Conservation (phyloP, 1,139 yeast species). For the Blastobotrys capitulatus region DNA sequence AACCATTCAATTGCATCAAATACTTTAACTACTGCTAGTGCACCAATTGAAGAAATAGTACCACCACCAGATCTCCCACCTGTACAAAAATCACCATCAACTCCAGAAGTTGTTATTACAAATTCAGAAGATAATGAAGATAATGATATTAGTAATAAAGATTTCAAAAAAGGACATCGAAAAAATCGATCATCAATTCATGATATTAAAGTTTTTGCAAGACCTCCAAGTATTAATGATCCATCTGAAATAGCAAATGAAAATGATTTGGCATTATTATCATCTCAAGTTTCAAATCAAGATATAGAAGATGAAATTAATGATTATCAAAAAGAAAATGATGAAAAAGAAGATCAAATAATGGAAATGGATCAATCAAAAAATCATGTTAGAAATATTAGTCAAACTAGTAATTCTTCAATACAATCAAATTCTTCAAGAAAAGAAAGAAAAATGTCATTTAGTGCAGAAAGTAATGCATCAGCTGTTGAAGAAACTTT, state of each 20-base stretch:
- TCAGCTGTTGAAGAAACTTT: conserved; percentile 55
- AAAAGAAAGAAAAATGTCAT: conserved; percentile 10
- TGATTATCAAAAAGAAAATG: neutral
- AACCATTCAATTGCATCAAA: neutral
- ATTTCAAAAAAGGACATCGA: conserved; percentile 12
- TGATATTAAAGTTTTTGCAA: conserved; percentile 14
- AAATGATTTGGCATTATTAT: conserved; percentile 5
- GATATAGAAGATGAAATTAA: conserved; percentile 5
- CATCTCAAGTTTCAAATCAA: conserved; percentile 2
- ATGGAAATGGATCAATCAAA: neutral
- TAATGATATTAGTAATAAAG: neutral
- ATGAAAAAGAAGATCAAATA: neutral
- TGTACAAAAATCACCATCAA: conserved; percentile 4
- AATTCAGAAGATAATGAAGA: neutral
- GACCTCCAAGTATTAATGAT: conserved; percentile 6
- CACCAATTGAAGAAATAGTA: neutral
- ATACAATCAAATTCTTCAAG: neutral
- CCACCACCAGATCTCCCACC: neutral
- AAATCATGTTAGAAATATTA: neutral
- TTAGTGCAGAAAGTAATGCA: conserved; percentile 20
- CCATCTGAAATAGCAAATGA: conserved; percentile 4
- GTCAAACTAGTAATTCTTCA: neutral
- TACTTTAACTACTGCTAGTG: neutral
- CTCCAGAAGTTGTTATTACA: conserved; percentile 1
- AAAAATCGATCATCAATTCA: conserved; percentile 16